These are phyloP conservation scores for Candida ponderosae DNA, from an alignment of 805 yeast genomes.

Conservation along the genomic window DNA sequence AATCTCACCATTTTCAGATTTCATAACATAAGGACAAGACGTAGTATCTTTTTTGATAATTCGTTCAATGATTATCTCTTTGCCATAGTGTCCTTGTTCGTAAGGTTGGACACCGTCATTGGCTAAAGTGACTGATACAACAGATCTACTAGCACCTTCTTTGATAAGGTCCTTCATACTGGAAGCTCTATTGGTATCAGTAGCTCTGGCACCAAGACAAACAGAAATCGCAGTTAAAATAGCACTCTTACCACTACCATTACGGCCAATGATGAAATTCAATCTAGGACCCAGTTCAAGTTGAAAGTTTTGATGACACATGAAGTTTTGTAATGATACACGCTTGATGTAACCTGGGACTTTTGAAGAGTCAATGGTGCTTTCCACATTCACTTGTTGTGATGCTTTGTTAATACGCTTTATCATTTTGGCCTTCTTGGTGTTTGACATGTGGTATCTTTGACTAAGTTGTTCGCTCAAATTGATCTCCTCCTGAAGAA, in stretches of 20 bases:
- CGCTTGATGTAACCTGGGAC: slow-evolving; percentile 59
- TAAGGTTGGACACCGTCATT: slow-evolving; percentile 64
- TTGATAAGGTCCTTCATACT: slow-evolving; percentile 63
- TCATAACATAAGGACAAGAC: slow-evolving; percentile 44
- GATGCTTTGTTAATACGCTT: too few relatives aligned
- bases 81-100: slow-evolving; percentile 60
- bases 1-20: slow-evolving; percentile 40
- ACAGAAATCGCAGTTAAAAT: slow-evolving; percentile 80
- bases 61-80: slow-evolving; percentile 62
- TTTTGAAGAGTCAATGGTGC: not conserved
- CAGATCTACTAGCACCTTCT: slow-evolving; percentile 67
- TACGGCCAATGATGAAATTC: slow-evolving; percentile 82
- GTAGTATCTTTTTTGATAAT: slow-evolving; percentile 45
- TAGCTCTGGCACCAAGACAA: slow-evolving; percentile 84
- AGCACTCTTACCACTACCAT: slow-evolving; percentile 91
- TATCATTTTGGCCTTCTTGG: not conserved
- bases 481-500: too few relatives aligned
- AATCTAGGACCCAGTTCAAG: slow-evolving; percentile 70
- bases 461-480: too few relatives aligned
- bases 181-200: slow-evolving; percentile 78
- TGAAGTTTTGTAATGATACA: slow-evolving; percentile 64
- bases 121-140: slow-evolving; percentile 54
- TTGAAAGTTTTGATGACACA: slow-evolving; percentile 84
- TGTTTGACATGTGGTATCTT: not conserved
- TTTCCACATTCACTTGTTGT: too few relatives aligned